Evolutionary conservation across 208 protist species (phyloP), one percentile per base, ranked within the genome.

Genomic region (Acanthamoeba castellanii): DNA sequence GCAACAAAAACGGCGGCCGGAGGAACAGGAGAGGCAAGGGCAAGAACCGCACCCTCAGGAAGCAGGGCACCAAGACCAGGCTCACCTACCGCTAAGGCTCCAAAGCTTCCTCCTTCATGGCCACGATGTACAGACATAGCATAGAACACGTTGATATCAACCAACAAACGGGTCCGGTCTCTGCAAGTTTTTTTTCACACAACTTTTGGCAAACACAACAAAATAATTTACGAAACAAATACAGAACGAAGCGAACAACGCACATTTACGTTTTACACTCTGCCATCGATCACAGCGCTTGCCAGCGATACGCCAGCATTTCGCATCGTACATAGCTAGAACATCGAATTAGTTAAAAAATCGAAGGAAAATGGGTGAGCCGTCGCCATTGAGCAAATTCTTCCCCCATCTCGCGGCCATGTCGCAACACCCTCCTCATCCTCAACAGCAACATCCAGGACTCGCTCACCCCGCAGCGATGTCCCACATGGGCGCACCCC

Each of bases 321-420:
- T 47, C 45, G 45, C 45, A 47, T 47, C 45, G 45, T 47, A 47
- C 45, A 47, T 47, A 59, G 20, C 55, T 59, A 16, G 55, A 59
- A 16, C 55, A 59, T 59, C 55, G 0, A 0, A 59, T 16, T 61
- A 25, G 13, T 16, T 61, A 13, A 16, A 25, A 66, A 66, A 9
- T 30, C 18, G 59, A 74, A 74, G n/a, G 66, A 74, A 74, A 32
- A 91, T 91, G 84, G 42, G 59, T 70, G 84, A 91, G 5, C 59
- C 84, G 8, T 91, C 74, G 45, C 74, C 74, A 55, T 27, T 91
- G 45, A 91, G 84, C 84, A 91, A 91, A 91, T 91, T 91, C 84
- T 91, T 91, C 42, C 84, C 84, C 30, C 84, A 91, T 91, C 59
- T 91, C 22, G 84, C 84, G 30, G n/a, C 42, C 27, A 61, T 91